Evolutionary conservation across 495 filamentous ascomycete genomes (phyloP), one percentile per base, ranked within the genome.

Genomic region (Aspergillus funiculosus): DNA sequence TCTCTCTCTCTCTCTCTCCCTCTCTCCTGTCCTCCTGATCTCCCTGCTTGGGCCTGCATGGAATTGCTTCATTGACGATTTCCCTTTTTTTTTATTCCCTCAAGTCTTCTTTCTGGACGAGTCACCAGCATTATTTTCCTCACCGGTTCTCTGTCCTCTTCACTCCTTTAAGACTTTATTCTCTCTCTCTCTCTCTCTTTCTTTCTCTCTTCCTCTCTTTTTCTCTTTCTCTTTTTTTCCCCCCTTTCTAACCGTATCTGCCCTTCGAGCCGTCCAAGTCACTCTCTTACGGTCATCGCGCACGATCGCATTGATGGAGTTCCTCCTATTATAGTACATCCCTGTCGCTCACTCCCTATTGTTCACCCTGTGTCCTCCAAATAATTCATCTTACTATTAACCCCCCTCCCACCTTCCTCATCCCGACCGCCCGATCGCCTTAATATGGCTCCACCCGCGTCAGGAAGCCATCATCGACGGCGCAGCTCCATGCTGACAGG

Each of bases 401-500:
- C 22, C 18, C 22, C 24, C n/a, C 22, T 39, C 26, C 25, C 9
- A 15, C 6, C 32, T 18, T 18, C 43, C n/a, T 34, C 22, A 15
- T 15, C 26, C 35, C 40, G 15, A 30, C 13, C 30, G 18, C 49
- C 40, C 40, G 36, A 30, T 3, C 3, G 32, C 34, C 19, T 31
- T 43, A 67, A 13, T 27, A 67, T 68, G 64, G 61, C 61, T 48
- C 46, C 62, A 30, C 54, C 62, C 17, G 51, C 61, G 36, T 53
- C 59, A 26, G 57, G 56, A 17, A 63, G 70, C 40, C 78, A 80
- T 56, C 78, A 79, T 43, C 74, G 77, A 39, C 75, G 79, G 31
- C 70, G 78, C 30, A 82, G 79, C 63, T 81, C 78, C 22, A 62
- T 80, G 39, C 70, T 76, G 35, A 72, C 68, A 39, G 61, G 68